Conservation (phyloP, 108 stramenopile species). For the Nitzschia sp. region DNA sequence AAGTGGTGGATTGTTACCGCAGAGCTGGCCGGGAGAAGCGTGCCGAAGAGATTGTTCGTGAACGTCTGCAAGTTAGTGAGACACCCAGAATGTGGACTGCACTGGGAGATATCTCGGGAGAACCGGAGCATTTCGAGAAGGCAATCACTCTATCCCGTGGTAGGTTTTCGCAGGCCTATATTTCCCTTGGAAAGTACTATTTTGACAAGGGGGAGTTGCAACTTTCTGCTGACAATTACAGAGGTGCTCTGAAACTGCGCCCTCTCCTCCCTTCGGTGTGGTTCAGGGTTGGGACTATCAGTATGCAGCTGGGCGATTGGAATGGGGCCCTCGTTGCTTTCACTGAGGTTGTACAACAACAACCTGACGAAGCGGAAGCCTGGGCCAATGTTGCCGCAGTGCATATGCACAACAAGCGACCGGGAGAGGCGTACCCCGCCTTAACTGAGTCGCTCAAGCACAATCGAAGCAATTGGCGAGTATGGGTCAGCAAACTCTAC, state of each 20-base stretch:
- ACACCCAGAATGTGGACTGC: conserved; percentile 92
- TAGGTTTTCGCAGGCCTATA: conserved; percentile 81
- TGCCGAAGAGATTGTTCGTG: conserved; percentile 87
- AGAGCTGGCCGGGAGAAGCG: conserved; percentile 81
- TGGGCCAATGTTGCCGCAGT: conserved; percentile 94
- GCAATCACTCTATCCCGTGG: conserved; percentile 85
- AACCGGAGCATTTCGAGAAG: conserved; percentile 76
- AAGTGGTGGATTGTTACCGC: conserved; percentile 94
- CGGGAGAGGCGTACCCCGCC: conserved; percentile 80
- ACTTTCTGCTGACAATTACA: conserved; percentile 57
- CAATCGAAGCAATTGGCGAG: conserved; percentile 80
- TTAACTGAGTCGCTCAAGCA: conserved; percentile 73
- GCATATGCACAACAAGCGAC: conserved; percentile 73
- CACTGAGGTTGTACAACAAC: conserved; percentile 89
- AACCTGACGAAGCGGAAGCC: conserved; percentile 90
- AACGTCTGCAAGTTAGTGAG: conserved; percentile 66
- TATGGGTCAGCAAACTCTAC: conserved; percentile 83
- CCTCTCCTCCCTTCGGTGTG: conserved; percentile 85
- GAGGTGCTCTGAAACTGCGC: conserved; percentile 72
- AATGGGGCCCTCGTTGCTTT: conserved; percentile 84
- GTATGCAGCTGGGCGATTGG: conserved; percentile 90
- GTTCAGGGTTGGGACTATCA: conserved; percentile 88
- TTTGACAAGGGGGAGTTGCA: conserved; percentile 70
- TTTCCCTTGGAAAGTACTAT: conserved; percentile 74
- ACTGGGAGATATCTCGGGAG: conserved; percentile 86